phyloP scores from a whole-genome alignment of 257 asterid species.

The Solanum ossicruentum region DNA sequence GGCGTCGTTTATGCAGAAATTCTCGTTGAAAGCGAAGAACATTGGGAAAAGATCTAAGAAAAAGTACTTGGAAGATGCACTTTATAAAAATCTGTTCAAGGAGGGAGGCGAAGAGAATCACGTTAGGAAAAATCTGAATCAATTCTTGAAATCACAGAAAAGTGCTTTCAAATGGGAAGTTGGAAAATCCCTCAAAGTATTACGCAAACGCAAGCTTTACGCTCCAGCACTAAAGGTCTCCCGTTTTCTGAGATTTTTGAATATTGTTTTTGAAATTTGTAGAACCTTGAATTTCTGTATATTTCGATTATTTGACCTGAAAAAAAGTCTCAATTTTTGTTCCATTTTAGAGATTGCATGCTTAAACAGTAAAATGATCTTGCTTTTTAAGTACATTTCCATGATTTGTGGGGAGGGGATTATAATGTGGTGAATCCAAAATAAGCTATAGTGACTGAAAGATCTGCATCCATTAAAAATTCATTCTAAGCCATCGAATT shows the following conservation, averaged over 20 bases:
- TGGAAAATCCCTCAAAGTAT: conserved; percentile 54
- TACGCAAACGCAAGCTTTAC: conserved; percentile 65
- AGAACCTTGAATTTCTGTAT: background rate
- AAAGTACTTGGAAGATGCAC: conserved; percentile 70
- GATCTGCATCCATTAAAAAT: too few species aligned
- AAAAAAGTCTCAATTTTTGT: background rate
- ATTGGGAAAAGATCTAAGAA: conserved; percentile 52
- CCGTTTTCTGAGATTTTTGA: background rate
- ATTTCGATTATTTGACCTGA: background rate
- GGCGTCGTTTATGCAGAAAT: conserved; percentile 81
- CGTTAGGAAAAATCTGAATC: conserved; percentile 48
- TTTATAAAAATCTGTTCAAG: conserved; percentile 64
- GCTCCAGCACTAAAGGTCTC: conserved; percentile 72
- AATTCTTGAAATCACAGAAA: conserved; percentile 54
- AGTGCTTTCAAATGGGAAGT: conserved; percentile 92
- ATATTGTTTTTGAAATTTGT: background rate
- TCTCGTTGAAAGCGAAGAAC: conserved; percentile 41
- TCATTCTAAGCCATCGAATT: too few species aligned
- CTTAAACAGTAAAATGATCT: background rate
- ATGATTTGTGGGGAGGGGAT: background rate
- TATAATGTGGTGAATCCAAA: too few species aligned
- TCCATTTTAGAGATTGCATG: background rate
- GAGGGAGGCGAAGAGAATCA: conserved; percentile 55
- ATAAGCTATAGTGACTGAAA: too few species aligned
- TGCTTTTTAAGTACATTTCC: background rate